These are phyloP conservation scores for Pelargonium australe DNA, from an alignment of 441 rosid genomes.

Conservation along the genomic window DNA sequence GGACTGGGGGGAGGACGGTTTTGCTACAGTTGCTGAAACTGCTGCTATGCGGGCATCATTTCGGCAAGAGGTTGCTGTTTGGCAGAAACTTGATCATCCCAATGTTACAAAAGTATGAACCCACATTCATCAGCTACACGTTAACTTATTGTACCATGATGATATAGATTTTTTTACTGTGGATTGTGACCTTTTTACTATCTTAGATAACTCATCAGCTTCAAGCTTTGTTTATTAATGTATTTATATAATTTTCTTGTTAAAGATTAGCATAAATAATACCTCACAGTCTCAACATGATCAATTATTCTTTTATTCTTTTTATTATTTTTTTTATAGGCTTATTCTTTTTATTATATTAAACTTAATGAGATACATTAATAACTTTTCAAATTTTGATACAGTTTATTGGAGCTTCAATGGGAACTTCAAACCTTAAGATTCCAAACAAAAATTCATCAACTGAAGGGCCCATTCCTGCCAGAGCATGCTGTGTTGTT, in stretches of 20 bases:
- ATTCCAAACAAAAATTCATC: constrained; percentile 36
- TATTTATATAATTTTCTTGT: no score
- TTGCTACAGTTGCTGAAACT: constrained; percentile 68
- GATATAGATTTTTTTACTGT: background rate
- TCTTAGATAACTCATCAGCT: background rate
- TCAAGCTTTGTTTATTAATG: background rate
- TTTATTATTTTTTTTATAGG: no score
- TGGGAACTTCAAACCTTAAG: constrained; percentile 74
- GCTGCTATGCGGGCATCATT: constrained; percentile 64
- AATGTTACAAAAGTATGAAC: constrained; percentile 63
- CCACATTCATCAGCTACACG: no score
- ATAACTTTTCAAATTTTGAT: background rate
- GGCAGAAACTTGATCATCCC: constrained; percentile 90
- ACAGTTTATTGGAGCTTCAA: constrained; percentile 91
- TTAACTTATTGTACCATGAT: no score
- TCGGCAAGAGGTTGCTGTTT: constrained; percentile 84
- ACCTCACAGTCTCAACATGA: background rate
- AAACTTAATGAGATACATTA: background rate
- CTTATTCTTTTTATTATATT: no score
- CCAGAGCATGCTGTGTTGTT: constrained; percentile 79
- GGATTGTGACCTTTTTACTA: background rate
- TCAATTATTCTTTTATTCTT: background rate
- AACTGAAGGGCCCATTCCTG: constrained; percentile 76
- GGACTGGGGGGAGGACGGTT: constrained; percentile 91
- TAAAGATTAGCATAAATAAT: background rate